A percentile compares a stretch with the other conserved stretches of the same genome.
Evolutionary conservation across 2,329 filamentous ascomycete species (phyloP).

Genomic region (Pestalotiopsis sp.): DNA sequence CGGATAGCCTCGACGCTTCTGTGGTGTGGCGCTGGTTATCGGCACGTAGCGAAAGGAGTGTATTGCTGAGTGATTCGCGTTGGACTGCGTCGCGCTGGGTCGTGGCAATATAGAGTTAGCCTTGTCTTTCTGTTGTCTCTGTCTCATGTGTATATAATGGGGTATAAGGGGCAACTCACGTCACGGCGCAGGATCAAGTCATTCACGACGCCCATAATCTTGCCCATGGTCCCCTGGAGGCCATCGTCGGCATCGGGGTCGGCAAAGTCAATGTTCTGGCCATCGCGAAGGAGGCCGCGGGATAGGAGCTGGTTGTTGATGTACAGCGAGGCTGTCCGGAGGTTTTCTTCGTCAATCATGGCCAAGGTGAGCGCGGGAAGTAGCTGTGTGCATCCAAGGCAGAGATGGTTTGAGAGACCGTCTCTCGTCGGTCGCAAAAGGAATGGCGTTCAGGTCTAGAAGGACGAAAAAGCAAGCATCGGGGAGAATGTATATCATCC

Average conservation of each 20-base stretch:
- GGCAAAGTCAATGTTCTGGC: conserved; percentile 81
- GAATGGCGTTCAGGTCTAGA: not conserved
- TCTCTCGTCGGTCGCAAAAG: not conserved
- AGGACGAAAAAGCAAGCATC: not conserved
- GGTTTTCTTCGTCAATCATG: conserved; percentile 58
- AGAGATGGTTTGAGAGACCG: not conserved
- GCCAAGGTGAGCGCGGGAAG: not conserved
- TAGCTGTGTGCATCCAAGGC: not conserved
- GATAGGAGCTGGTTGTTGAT: conserved; percentile 74
- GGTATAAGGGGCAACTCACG: conserved; percentile 49
- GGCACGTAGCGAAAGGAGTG: conserved; percentile 74
- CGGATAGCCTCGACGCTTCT: conserved; percentile 63
- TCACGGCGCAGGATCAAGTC: conserved; percentile 90
- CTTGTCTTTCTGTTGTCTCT: not conserved
- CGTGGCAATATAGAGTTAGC: not conserved
- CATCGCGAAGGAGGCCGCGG: conserved; percentile 66
- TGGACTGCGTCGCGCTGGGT: conserved; percentile 83
- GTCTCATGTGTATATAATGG: not conserved
- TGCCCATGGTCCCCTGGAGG: conserved; percentile 70
- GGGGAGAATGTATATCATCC: not conserved
- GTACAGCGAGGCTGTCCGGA: conserved; percentile 69
- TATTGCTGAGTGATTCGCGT: conserved; percentile 78
- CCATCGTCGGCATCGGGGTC: conserved; percentile 66
- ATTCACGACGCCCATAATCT: conserved; percentile 90
- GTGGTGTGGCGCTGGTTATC: conserved; percentile 74